Base-by-base conservation (phyloP, 306 rosid genomes). In the Gleditsia sinensis region DNA sequence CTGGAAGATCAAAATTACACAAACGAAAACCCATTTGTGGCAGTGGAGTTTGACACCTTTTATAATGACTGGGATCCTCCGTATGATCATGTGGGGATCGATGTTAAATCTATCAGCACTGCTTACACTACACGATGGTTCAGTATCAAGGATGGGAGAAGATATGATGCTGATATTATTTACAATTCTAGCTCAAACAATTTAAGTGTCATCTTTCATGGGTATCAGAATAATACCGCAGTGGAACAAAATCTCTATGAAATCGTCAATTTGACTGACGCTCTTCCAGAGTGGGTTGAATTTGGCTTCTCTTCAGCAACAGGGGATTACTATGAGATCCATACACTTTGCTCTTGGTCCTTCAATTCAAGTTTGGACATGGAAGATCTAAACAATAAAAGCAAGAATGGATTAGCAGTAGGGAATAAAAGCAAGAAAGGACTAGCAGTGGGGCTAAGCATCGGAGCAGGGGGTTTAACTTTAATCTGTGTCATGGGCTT, bases 31-130 rank as follows among this genome's bases (percentile, higher is more conserved):
- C 81, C 78, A 0, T 86, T 86, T 76, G 83, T 86, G 7, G 93
- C 85, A 0, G 78, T 84, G 16, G 93, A 88, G 50, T 88, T 86
- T 39, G 91, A 88, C 16, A 86, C 85, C 39, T 54, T 27, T 14
- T 23, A 0, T 0, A 75, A 75, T 67, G 9, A 2, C 0, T 84
- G 36, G 45, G 90, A 88, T 70, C 77, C 85, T 19, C 4, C 0
- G 4, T 37, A 40, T 17, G 60, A 70, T 10, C 83, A 78, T 62
- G 83, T 82, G 3, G 78, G 83, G n/a, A 63, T 82, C 3, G 49
- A 78, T 63, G 19, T 78, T 7, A 65, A 57, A 3, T 6, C 75
- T 24, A 1, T 83, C 1, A 1, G 1, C n/a, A 42, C 24, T 73
- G 0, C 24, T 17, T 0, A 20, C 53, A 64, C 81, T 1, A 39